Evolutionary conservation across 768 basidiomycete genomes (phyloP), one percentile per base, ranked within the genome.

Genomic region (Suillus subaureus): DNA sequence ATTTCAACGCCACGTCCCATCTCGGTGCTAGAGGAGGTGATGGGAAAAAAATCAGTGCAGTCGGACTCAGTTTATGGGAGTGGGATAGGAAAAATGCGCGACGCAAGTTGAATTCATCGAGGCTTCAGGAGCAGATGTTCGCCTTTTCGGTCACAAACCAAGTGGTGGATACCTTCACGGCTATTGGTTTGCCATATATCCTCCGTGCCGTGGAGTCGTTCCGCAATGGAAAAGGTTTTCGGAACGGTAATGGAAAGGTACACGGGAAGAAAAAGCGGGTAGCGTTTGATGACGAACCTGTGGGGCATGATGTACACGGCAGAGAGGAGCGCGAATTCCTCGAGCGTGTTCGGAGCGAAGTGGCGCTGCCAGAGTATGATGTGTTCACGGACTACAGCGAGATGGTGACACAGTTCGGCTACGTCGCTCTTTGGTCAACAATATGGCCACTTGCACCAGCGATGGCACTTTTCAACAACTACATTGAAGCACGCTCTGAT

Each of bases 331-430:
- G 89, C 51, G 85, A 84, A 63, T 96, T 95, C 73, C 77, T 99
- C 74, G 91, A 93, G 71, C 79, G 83, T 56, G 90, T 97, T 31
- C 82, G 94, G 64, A 79, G 80, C 60, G 90, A 99, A 79, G 89
- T 90, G 7, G 85, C 86, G 31, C 80, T 96, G 57, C 92, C 96
- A 0, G 89, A 89, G 45, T 96, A 96, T 71, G 85, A 89, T 42
- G 80, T 91, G 7, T 96, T 94, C 71, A 86, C 82, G 61, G 97
- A 98, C 78, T 99, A 97, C 77, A 89, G 88, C 71, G 97, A 99
- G 80, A 98, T 99, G 96, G 93, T 93, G 18, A 91, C 92, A 11
- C 94, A 96, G 72, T 97, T 97, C 75, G 96, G 97, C 0, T 96
- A 97, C 73, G 88, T 98, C 37, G 88, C 88, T 9, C 81, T 98